Evolutionary conservation across 306 rosid species (phyloP).

Genomic region (Geum urbanum): DNA sequence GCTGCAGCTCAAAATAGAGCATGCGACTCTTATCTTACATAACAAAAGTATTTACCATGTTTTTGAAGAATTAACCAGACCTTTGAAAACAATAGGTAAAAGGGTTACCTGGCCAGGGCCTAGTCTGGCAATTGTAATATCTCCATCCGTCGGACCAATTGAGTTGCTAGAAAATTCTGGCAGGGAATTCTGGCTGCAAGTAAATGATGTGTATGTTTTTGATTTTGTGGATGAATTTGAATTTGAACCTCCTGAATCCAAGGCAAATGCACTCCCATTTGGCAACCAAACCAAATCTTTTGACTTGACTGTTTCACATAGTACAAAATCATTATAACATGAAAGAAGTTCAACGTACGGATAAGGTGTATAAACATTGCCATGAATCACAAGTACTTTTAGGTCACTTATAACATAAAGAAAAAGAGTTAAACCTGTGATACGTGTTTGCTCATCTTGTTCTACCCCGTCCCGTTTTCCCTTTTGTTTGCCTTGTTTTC

Average conservation of each 20-base stretch:
- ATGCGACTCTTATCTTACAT: neutral
- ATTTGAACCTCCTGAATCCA: slow-evolving; percentile 43
- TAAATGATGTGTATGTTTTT: slow-evolving; percentile 74
- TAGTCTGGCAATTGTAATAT: slow-evolving; percentile 73
- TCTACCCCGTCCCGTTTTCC: slow-evolving; percentile 5
- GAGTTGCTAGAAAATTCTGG: slow-evolving; percentile 60
- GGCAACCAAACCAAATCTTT: slow-evolving; percentile 73
- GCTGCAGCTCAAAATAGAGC: neutral
- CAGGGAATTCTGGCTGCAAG: slow-evolving; percentile 63
- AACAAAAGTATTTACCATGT: neutral
- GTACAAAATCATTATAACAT: slow-evolving; percentile 21
- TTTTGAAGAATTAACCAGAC: slow-evolving; percentile 12
- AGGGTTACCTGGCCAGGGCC: slow-evolving; percentile 78
- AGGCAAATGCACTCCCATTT: slow-evolving; percentile 60
- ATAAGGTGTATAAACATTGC: neutral
- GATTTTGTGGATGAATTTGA: slow-evolving; percentile 47
- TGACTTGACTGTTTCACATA: slow-evolving; percentile 62
- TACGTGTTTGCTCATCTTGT: slow-evolving; percentile 31
- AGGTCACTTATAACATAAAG: neutral
- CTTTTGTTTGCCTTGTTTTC: neutral
- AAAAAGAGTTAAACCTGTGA: slow-evolving; percentile 43
- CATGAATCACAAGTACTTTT: slow-evolving; percentile 8
- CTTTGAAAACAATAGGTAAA: neutral
- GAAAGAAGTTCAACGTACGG: neutral
- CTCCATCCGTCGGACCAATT: slow-evolving; percentile 35